Conservation (phyloP, 352 stramenopile genomes). For the Bremia lactucae region DNA sequence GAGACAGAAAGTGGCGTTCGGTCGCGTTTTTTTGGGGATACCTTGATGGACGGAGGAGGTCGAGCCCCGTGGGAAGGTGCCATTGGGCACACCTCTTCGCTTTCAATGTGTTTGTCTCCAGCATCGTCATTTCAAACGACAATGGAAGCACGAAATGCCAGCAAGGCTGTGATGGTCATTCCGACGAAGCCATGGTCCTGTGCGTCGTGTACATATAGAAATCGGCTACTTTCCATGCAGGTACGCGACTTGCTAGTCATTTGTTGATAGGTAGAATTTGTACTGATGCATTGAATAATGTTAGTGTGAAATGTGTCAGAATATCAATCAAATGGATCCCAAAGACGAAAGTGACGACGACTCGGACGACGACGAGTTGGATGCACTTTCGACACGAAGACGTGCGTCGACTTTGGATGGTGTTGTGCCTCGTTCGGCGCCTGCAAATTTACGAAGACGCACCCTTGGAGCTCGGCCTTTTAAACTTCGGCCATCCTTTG, state of each 20-base stretch:
- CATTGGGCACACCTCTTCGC: conserved; percentile 16
- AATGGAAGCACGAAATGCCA: conserved; percentile 38
- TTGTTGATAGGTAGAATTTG: not conserved
- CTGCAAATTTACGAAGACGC: conserved; percentile 7
- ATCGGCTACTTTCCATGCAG: conserved; percentile 39
- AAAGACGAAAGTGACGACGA: conserved; percentile 21
- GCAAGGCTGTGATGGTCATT: conserved; percentile 26
- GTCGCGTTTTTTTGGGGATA: conserved; percentile 18
- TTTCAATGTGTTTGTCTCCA: conserved; percentile 22
- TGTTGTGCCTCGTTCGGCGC: conserved; percentile 4
- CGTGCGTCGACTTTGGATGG: conserved; percentile 12
- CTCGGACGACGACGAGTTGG: conserved; percentile 12
- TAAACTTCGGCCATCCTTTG: conserved; percentile 6
- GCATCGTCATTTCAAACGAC: conserved; percentile 36
- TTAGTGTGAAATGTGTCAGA: conserved; percentile 39
- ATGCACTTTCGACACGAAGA: conserved; percentile 11
- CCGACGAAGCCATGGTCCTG: conserved; percentile 48
- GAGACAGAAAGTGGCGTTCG: conserved; percentile 6
- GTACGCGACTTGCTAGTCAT: conserved; percentile 19
- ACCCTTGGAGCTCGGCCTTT: conserved; percentile 8
- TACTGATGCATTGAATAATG: conserved; percentile 6
- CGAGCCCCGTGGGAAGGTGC: conserved; percentile 32
- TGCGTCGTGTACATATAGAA: conserved; percentile 56
- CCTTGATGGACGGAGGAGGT: conserved; percentile 15
- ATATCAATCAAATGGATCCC: conserved; percentile 36